Percentiles rank a stretch among this genome's conserved stretches.
Evolutionary conservation across 2,329 filamentous ascomycete genomes (phyloP).

Genomic region (Nannizziopsis barbatae): DNA sequence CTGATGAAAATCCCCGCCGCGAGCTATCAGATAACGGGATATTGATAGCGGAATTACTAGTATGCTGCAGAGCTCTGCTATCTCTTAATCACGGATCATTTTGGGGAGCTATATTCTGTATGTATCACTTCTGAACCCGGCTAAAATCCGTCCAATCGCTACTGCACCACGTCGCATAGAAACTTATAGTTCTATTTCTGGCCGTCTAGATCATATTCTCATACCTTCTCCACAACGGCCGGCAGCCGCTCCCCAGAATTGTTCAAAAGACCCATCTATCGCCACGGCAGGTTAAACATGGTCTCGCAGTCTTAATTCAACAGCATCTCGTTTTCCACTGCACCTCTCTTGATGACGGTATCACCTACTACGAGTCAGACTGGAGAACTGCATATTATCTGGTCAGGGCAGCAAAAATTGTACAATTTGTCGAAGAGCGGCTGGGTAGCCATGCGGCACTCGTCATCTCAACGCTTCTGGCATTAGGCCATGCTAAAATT

Average conservation of each 20-base stretch:
- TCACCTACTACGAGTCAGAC: conserved; percentile 76
- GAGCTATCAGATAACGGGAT: conserved; percentile 14
- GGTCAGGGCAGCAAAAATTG: conserved; percentile 67
- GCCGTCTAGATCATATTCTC: conserved; percentile 65
- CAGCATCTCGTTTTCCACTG: conserved; percentile 74
- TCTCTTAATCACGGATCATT: conserved; percentile 76
- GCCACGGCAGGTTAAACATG: conserved; percentile 65
- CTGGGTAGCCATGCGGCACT: conserved; percentile 64
- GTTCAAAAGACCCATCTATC: conserved; percentile 60
- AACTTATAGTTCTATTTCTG: conserved; percentile 6
- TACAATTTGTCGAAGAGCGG: conserved; percentile 60
- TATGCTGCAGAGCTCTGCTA: conserved; percentile 77
- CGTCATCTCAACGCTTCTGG: conserved; percentile 62
- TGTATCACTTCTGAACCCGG: conserved; percentile 23
- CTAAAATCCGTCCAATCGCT: neutral
- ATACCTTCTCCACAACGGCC: conserved; percentile 65
- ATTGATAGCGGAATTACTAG: conserved; percentile 30
- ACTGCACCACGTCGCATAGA: neutral
- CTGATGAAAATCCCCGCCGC: neutral
- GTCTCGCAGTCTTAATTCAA: conserved; percentile 73
- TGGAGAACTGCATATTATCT: conserved; percentile 69
- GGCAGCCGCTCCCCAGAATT: conserved; percentile 60
- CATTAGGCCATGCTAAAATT: conserved; percentile 60
- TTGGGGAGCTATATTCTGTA: conserved; percentile 88
- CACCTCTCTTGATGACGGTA: conserved; percentile 49